phyloP scores from a whole-genome alignment of 2,329 filamentous ascomycete species.

The Acephala macrosclerotiorum region DNA sequence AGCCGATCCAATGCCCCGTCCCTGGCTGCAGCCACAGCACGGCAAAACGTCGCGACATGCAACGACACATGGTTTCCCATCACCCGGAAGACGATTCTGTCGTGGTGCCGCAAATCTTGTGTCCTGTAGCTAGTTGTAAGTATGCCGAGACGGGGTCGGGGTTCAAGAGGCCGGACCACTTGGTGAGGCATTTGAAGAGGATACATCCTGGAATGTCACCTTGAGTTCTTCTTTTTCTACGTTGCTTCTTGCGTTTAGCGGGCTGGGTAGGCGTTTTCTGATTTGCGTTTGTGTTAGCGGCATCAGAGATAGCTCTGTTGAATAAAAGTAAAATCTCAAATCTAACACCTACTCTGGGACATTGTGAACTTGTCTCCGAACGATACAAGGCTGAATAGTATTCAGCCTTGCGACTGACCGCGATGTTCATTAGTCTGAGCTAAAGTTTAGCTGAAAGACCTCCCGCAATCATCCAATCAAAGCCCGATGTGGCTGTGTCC shows the following conservation, averaged over 20 bases:
- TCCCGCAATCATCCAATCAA: neutral
- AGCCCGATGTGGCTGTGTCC: neutral
- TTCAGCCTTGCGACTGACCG: too few species aligned
- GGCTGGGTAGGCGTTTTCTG: conserved; percentile 10
- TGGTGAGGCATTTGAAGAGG: conserved; percentile 12
- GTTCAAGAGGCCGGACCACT: conserved; percentile 12
- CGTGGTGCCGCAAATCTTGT: neutral
- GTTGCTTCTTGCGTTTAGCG: conserved; percentile 5
- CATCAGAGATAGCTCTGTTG: neutral
- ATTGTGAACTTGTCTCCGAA: neutral
- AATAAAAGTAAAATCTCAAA: conserved; percentile 11
- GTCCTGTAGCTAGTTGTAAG: conserved; percentile 7
- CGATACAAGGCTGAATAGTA: neutral
- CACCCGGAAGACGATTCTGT: neutral
- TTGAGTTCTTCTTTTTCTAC: conserved; percentile 7
- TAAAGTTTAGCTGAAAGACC: neutral
- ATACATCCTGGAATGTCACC: conserved; percentile 4
- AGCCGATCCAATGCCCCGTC: conserved; percentile 8
- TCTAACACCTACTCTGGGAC: neutral
- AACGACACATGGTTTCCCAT: conserved; percentile 4
- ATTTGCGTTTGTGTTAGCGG: neutral
- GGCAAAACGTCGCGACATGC: conserved; percentile 7
- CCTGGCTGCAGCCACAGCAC: conserved; percentile 8
- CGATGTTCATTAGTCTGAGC: neutral
- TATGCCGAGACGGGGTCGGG: conserved; percentile 1